Conservation (phyloP, 257 asterid species). For the Mitragyna speciosa region DNA sequence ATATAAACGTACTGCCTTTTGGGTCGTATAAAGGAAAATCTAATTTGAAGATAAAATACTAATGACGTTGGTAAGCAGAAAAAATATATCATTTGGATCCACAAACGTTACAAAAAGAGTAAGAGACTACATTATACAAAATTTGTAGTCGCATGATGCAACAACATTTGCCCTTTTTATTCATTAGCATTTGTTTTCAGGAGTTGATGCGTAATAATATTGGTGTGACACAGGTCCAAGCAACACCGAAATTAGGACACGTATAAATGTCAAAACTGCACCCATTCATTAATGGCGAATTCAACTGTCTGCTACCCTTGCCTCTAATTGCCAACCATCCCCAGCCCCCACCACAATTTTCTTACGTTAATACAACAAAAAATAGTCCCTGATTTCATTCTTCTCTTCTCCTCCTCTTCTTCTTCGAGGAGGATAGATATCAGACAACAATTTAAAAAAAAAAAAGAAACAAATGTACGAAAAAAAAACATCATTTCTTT, state of each 20-base stretch:
- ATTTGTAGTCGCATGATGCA: background rate
- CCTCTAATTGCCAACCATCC: no score
- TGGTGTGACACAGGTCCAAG: no score
- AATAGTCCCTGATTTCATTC: background rate
- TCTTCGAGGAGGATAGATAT: background rate
- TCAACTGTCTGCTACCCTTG: background rate
- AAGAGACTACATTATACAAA: background rate
- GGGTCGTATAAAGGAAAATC: no score
- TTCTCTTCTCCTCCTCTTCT: background rate
- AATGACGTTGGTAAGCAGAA: no score
- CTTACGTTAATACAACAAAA: background rate
- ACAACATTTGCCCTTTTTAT: background rate
- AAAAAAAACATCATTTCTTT: background rate
- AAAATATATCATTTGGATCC: no score
- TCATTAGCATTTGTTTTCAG: background rate
- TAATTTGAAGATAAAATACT: no score
- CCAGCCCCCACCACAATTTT: background rate
- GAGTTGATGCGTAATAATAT: background rate
- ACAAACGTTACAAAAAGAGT: background rate
- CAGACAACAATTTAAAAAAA: background rate
- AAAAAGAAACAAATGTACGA: background rate
- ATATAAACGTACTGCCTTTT: no score
- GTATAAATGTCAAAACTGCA: background rate
- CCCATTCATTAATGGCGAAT: conserved; percentile 4
- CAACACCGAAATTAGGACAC: background rate